Evolutionary conservation across 225 moss, liverwort and hornwort species (phyloP), one percentile per base, ranked within the genome.

Genomic region (Anthoceros angustus): DNA sequence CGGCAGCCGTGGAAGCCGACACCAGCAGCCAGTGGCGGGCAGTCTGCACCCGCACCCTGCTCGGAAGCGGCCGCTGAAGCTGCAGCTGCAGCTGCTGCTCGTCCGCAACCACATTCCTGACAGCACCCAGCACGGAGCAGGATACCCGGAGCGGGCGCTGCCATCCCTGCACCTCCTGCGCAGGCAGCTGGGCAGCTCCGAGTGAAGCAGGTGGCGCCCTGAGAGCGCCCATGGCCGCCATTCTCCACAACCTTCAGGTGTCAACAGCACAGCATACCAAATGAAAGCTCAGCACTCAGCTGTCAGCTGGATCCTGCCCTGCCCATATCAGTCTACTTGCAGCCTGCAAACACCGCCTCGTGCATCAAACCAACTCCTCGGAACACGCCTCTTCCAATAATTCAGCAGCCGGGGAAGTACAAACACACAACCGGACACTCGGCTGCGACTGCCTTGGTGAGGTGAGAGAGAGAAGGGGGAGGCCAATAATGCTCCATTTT

Each of bases 1-100:
- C 78, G 67, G 79, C 80, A 72, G 82, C 87, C 18, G 76, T 79
- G 25, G 43, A 62, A 7, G 42, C 42, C 21, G 38, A 41, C 0
- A 41, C 21, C 60, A 71, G 20, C n/a, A 18, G 49, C 8, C 26
- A 60, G 38, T 16, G 45, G 15, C 25, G 43, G 6, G n/a, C 5
- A 55, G n/a, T 23, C 55, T 43, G 25, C 74, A 55, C 40, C 45
- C 62, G 68, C 12, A 45, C 55, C 32, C 23, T 65, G 39, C 46
- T 61, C 48, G 48, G 77, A 43, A 49, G 39, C 38, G 25, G 42
- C 79, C 46, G 64, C 48, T 61, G 77, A 43, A 49, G 39, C 38
- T 25, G 42, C 79, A 42, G 61, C 14, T 46, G 45, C 46, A 55
- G 25, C 20, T 46, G 14, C 49, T 50, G 49, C 49, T 55, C 55